Evolutionary conservation across 192 early-diverging fungal species (phyloP), one percentile per base, ranked within the genome.

Genomic region (Podila epicladia): DNA sequence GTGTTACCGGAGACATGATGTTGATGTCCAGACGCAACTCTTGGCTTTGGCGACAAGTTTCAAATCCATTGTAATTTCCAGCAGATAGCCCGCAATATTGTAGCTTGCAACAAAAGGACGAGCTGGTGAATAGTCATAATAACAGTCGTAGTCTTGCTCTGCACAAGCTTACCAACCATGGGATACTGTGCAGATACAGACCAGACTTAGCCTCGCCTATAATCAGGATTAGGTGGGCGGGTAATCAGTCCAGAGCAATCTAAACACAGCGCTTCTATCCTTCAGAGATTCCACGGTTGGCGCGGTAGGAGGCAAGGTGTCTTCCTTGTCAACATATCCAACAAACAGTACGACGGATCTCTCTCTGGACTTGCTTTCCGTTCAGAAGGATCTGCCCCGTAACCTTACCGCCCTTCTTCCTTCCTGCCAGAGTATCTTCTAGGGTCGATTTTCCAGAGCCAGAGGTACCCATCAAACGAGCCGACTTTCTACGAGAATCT

Each of bases 381-480:
- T 87, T 87, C 62, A 87, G 86, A 41, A 85, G 76, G 33, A 91
- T 84, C 37, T 71, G 72, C 1, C 92, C 90, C 0, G 86, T 82
- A 26, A 90, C 82, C 20, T 72, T 69, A 57, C 90, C 90, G 28
- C 85, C 87, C 41, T 87, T 83, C 33, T 87, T 84, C 57, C 92
- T 93, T 3, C 91, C 92, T 9, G 92, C 92, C 28, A 95, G 78
- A 3, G 94, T 88, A 78, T 95, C 93, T 26, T 97, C 85, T 19
- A 96, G 74, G 1, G 93, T 96, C 19, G 95, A 92, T 84, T 97
- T 98, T 37, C 96, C 96, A 13, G 96, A 94, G 15, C 97, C 97
- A 29, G 91, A 93, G 5, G 95, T 4, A 3, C 33, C 33, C 33
- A 7, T 33, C 33, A 29, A 29, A 29, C 29, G 29, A 29, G 29